These are phyloP conservation scores for Lactarius pseudohatsudake DNA, from an alignment of 768 basidiomycete species.

Conservation along the genomic window DNA sequence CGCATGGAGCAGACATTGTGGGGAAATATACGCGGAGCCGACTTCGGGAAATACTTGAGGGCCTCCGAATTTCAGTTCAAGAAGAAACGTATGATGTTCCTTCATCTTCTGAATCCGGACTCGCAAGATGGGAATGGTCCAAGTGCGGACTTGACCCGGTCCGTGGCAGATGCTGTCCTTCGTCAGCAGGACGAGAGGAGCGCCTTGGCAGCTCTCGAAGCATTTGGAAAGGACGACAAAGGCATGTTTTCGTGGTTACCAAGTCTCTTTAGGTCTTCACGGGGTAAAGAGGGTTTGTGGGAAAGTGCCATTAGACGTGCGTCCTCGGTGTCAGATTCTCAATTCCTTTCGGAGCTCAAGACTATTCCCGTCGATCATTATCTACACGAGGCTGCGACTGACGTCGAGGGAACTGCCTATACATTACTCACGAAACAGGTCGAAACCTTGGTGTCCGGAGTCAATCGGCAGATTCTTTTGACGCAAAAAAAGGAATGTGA, in stretches of 20 bases:
- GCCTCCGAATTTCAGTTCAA: background rate
- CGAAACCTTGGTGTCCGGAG: background rate
- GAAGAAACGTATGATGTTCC: conserved; percentile 5
- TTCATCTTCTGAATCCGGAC: background rate
- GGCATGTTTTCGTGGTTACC: background rate
- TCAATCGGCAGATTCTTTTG: background rate
- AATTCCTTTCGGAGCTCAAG: conserved; percentile 17
- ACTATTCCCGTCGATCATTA: background rate
- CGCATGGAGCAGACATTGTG: background rate
- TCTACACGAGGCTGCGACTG: background rate
- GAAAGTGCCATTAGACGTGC: conserved; percentile 1
- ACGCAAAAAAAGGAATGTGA: conserved; percentile 19
- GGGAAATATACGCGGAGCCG: background rate
- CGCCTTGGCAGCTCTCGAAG: background rate
- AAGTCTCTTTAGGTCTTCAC: background rate
- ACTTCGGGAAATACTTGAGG: background rate
- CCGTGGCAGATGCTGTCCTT: background rate
- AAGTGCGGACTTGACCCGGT: background rate
- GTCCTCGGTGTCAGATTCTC: conserved; percentile 1
- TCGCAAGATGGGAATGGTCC: background rate
- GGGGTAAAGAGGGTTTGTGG: conserved; percentile 7
- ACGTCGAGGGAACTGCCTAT: conserved; percentile 4
- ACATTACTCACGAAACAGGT: conserved; percentile 8
- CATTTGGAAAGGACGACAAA: background rate
- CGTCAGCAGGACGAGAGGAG: background rate